phyloP scores from a whole-genome alignment of 345 rosid genomes.

The Erodium maritimum region DNA sequence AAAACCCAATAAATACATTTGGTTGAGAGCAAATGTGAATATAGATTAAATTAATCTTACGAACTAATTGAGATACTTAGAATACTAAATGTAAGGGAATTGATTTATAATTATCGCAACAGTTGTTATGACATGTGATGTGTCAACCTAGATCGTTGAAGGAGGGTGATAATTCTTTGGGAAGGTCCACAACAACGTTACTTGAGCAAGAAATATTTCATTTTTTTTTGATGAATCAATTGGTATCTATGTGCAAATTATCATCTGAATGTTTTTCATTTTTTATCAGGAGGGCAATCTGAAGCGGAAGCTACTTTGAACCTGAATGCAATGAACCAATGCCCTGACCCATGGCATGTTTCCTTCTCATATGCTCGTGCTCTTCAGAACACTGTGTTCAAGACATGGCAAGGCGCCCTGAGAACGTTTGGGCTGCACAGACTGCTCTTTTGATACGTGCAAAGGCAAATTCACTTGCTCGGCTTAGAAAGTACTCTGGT shows the following conservation, averaged over 20 bases:
- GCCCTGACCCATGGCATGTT: constrained; percentile 98
- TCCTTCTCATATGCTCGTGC: constrained; percentile 98
- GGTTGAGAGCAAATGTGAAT: too few relatives aligned
- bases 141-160: too few relatives aligned
- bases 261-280: constrained; percentile 27
- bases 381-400: constrained; percentile 81
- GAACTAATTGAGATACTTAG: too few relatives aligned
- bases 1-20: too few relatives aligned
- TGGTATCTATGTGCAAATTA: background rate
- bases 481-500: constrained; percentile 77
- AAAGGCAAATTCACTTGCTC: constrained; percentile 90
- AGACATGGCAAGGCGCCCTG: constrained; percentile 92
- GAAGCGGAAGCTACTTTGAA: constrained; percentile 90
- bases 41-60: too few relatives aligned
- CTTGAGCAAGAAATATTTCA: background rate
- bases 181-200: too few relatives aligned
- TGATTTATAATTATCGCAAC: too few relatives aligned
- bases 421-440: constrained; percentile 69
- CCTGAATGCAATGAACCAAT: too few relatives aligned
- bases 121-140: too few relatives aligned
- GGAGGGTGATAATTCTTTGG: too few relatives aligned
- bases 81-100: too few relatives aligned
- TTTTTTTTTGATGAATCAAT: background rate
- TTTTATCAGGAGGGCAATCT: constrained; percentile 95
- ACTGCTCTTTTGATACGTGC: too few relatives aligned